Evolutionary conservation across 805 yeast genomes (phyloP), one percentile per base, ranked within the genome.

Genomic region (Scheffersomyces coipomensis): DNA sequence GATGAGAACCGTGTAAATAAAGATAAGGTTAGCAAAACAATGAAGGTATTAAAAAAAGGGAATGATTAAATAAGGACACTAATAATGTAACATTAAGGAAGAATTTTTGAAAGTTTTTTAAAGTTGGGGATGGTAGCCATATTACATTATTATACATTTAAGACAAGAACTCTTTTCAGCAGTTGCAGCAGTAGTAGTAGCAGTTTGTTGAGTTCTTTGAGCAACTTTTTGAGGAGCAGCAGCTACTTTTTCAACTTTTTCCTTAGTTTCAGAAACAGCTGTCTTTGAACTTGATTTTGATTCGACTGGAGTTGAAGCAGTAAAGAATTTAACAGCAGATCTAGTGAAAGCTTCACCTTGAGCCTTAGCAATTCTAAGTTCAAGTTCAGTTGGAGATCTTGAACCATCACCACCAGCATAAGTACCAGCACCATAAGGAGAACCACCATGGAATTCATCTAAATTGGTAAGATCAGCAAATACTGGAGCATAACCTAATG

Each of bases 341-440:
- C 36, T 32, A 13, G 49, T 49, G 66, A 88, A 88, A 29, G 71
- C 58, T 44, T 67, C 59, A 57, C 95, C 96, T 68, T 88, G 96
- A 43, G 64, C 66, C 34, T 57, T 55, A 19, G 88, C 91, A 43
- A 86, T 60, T 51, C 75, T 73, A 58, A 75, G 64, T 63, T 88
- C 96, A 42, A 83, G 66, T 15, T 67, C 73, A 31, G 81, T 52
- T 24, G 88, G 84, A 51, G 70, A 67, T 69, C 95, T 79, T 6
- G 85, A 76, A 36, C 95, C 95, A 56, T 84, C 91, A 37, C 75
- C 70, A 35, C 80, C 86, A 22, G 95, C 89, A 53, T 75, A 70
- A 27, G 86, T 67, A 50, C 95, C 95, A 24, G 95, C 85, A 60
- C 95, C 96, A 88, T 89, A 88, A 33, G 95, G 78, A 17, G 89